Base-by-base conservation (phyloP, 257 asterid genomes). In the Echium plantagineum region DNA sequence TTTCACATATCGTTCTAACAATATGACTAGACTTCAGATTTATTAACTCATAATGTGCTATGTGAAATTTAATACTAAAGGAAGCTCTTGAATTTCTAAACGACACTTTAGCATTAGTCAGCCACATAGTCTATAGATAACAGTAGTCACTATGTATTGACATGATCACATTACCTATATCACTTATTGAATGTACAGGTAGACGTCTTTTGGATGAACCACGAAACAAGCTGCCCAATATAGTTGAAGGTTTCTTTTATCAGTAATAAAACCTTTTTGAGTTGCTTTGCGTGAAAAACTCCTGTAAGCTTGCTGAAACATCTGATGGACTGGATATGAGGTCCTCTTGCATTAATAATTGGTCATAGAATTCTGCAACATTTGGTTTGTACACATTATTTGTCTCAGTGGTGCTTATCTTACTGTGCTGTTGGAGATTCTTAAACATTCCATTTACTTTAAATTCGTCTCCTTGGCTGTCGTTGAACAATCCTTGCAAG, bases 351-450 rank as follows among this genome's bases (percentile, higher is more conserved):
- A 57, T 9, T 4, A 38, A 52, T 26, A 64, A 31, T 31, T 69
- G 78, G 60, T 63, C 18, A 57, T 60, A 73, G 56, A 75, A 71
- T 65, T 32, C 59, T 16, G 76, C 20, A 30, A 24, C 74, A n/a
- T n/a, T n/a, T n/a, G n/a, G n/a, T n/a, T n/a, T n/a, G n/a, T n/a
- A n/a, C n/a, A n/a, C n/a, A 26, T 59, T 57, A 21, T 58, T 38
- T 31, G 53, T 59, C 18, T 32, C 47, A 8, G 38, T 18, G 21
- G 58, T 47, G 31, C 21, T 49, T 7, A 26, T 20, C 15, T 52
- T 64, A 46, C 21, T 38, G 15, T 67, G 26, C 31, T 71, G 74
- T 35, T 53, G 42, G 58, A 30, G 15, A 52, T 21, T 62, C 54
- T 49, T 63, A 26, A 61, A 62, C 61, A 18, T 5, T 32, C 21